A percentile compares a stretch with the other conserved stretches of the same genome.
Conservation (phyloP, 768 basidiomycete genomes). For the Amanita exitialis region DNA sequence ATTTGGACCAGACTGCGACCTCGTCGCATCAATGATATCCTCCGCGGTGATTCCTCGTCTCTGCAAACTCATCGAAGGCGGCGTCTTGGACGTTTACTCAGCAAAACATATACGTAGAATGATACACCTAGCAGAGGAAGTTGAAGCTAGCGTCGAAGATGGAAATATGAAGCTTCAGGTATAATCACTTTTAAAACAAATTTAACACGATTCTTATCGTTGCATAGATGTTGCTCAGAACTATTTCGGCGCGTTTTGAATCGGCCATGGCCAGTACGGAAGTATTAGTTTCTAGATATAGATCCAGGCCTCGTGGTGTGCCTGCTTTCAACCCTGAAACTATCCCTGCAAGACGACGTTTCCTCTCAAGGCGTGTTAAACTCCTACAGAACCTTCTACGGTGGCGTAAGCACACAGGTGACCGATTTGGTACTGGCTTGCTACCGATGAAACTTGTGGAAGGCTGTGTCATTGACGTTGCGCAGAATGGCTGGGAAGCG, state of each 20-base stretch:
- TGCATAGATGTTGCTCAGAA: conserved; percentile 45
- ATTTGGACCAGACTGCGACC: conserved; percentile 75
- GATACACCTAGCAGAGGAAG: conserved; percentile 70
- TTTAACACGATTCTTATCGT: background rate
- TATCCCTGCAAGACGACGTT: conserved; percentile 60
- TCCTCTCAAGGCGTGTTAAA: conserved; percentile 58
- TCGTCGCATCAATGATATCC: conserved; percentile 83
- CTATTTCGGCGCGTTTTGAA: conserved; percentile 43
- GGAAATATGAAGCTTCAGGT: conserved; percentile 61
- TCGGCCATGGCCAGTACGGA: conserved; percentile 43
- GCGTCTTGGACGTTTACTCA: conserved; percentile 79
- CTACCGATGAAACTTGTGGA: conserved; percentile 49
- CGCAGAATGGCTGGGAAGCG: conserved; percentile 78
- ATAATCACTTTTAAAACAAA: conserved; percentile 9
- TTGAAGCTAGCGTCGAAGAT: conserved; percentile 63
- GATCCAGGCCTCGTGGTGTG: conserved; percentile 18
- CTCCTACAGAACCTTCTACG: conserved; percentile 61
- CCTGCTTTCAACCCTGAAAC: conserved; percentile 68
- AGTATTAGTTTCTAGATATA: conserved; percentile 39
- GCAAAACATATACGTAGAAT: conserved; percentile 45
- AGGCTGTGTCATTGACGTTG: conserved; percentile 50
- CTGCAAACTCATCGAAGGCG: conserved; percentile 64
- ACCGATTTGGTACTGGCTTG: conserved; percentile 43
- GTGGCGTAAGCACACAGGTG: conserved; percentile 69
- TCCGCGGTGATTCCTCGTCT: conserved; percentile 72